These are phyloP conservation scores for Brassica juncea DNA, from an alignment of 345 rosid genomes.

Conservation along the genomic window DNA sequence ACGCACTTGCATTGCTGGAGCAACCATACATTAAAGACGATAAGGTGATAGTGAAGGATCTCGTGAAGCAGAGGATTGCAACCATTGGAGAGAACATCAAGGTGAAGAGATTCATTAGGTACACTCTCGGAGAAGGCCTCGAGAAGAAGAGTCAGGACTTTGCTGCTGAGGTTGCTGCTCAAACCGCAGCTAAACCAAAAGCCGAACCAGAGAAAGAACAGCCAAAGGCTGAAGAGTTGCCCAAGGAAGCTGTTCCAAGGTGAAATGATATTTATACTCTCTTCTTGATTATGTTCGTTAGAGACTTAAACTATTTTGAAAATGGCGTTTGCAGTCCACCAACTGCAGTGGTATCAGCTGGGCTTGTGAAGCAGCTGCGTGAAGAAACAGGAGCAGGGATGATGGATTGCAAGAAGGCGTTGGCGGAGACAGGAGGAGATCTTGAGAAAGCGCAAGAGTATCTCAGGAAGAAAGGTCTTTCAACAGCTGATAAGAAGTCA, in stretches of 20 bases:
- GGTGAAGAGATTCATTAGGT: constrained; percentile 79
- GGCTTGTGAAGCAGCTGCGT: constrained; percentile 85
- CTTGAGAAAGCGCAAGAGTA: constrained; percentile 94
- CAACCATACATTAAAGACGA: constrained; percentile 94
- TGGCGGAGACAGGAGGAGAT: constrained; percentile 85
- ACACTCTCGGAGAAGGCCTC: constrained; percentile 91
- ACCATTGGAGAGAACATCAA: constrained; percentile 93
- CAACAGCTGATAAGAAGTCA: constrained; percentile 92
- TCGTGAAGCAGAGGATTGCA: constrained; percentile 88
- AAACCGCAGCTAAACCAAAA: constrained; percentile 65
- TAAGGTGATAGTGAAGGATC: constrained; percentile 81
- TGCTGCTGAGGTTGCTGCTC: constrained; percentile 97
- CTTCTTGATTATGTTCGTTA: not conserved
- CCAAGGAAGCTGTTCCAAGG: constrained; percentile 61
- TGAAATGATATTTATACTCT: constrained; percentile 27
- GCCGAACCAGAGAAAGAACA: constrained; percentile 54
- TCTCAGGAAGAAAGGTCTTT: constrained; percentile 92
- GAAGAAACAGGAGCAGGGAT: constrained; percentile 98
- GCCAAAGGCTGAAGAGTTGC: constrained; percentile 50
- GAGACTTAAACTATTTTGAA: not conserved
- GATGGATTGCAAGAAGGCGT: constrained; percentile 99
- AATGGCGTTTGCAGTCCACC: constrained; percentile 54
- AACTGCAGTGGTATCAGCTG: constrained; percentile 61
- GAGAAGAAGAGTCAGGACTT: constrained; percentile 93
- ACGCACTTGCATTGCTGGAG: constrained; percentile 84